Percentiles rank a stretch among this genome's conserved stretches.
Conservation (phyloP, 2,329 filamentous ascomycete genomes). For the Nemania bipapillata region DNA sequence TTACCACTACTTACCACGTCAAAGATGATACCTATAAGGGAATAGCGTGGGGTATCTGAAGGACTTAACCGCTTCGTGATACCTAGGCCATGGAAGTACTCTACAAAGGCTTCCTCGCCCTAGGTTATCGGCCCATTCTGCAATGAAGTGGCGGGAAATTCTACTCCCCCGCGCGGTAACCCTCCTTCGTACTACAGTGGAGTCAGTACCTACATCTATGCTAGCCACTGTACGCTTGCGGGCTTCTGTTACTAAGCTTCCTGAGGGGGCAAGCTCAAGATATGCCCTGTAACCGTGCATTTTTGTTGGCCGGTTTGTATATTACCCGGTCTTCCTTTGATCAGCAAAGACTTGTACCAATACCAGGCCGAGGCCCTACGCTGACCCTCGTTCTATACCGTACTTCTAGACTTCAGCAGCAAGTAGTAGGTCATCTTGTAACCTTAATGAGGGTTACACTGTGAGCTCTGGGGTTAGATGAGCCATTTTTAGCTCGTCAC, state of each 20-base stretch:
- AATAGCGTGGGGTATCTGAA: conserved; percentile 5
- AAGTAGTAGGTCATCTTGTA: neutral
- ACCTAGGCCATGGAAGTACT: neutral
- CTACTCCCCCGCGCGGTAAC: neutral
- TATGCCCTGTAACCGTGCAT: neutral
- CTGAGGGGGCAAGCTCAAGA: neutral
- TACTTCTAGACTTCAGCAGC: neutral
- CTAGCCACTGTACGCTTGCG: neutral
- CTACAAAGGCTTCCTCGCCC: conserved; percentile 13
- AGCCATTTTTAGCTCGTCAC: neutral
- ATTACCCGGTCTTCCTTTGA: neutral
- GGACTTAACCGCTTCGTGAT: neutral
- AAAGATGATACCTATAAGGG: neutral
- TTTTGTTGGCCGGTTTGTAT: neutral
- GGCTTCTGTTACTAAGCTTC: neutral
- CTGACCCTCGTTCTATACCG: conserved; percentile 5
- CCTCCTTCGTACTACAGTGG: neutral
- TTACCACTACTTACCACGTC: neutral
- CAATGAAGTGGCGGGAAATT: neutral
- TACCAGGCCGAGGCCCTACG: neutral
- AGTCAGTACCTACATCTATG: conserved; percentile 11
- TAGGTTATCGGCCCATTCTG: conserved; percentile 1
- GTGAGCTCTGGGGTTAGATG: neutral
- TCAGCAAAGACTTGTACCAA: neutral
- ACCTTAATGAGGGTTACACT: neutral